Percentiles rank a stretch among this genome's conserved stretches.
Evolutionary conservation across 2,329 filamentous ascomycete genomes (phyloP).

Genomic region (Paradendryphiella salina): DNA sequence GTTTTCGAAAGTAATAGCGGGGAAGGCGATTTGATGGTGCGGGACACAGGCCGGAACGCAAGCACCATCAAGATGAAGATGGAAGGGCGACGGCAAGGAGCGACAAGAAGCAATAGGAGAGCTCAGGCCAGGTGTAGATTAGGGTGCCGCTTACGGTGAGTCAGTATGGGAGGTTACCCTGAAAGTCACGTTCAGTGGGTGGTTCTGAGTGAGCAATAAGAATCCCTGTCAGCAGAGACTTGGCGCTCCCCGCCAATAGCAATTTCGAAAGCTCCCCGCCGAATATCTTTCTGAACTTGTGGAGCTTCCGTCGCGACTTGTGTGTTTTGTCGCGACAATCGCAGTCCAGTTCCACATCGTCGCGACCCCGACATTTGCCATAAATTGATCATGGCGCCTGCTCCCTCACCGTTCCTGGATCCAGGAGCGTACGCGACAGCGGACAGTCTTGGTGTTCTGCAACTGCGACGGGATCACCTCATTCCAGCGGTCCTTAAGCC

Average conservation of each 20-base stretch:
- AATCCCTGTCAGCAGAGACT: conserved; percentile 27
- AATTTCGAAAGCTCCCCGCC: conserved; percentile 31
- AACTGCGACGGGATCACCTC: conserved; percentile 84
- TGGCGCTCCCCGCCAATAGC: conserved; percentile 35
- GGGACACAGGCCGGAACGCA: conserved; percentile 32
- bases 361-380: background rate
- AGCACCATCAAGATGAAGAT: conserved; percentile 40
- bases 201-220: conserved; percentile 3
- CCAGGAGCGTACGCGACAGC: conserved; percentile 65
- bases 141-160: conserved; percentile 25
- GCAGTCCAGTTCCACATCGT: background rate
- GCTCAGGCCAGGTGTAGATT: conserved; percentile 19
- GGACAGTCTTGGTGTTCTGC: conserved; percentile 76
- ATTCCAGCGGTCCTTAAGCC: conserved; percentile 66
- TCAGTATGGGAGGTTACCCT: conserved; percentile 20
- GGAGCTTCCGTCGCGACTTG: conserved; percentile 5
- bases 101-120: conserved; percentile 17
- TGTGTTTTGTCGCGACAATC: conserved; percentile 2
- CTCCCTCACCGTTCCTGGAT: conserved; percentile 75
- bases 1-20: conserved; percentile 25
- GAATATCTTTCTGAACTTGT: conserved; percentile 20
- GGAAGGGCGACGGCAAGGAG: conserved; percentile 16
- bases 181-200: conserved; percentile 17
- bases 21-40: conserved; percentile 30
- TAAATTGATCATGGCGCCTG: conserved; percentile 25